phyloP scores from a whole-genome alignment of 2,329 filamentous ascomycete genomes.

The Fusarium hostae region DNA sequence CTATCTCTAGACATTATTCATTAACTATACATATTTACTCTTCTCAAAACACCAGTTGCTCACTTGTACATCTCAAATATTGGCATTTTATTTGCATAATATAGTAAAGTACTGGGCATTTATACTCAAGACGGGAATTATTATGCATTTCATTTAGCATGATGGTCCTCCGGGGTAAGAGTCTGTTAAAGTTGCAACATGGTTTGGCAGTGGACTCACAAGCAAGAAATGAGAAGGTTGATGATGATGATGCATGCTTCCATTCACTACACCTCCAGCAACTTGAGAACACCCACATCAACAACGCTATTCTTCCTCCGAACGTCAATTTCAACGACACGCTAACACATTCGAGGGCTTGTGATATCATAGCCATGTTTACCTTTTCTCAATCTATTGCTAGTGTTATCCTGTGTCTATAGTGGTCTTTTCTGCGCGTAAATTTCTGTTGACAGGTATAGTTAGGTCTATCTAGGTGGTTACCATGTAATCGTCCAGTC shows the following conservation, averaged over 20 bases:
- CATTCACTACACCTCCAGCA: too few species aligned
- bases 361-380: neutral
- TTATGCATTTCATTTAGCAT: neutral
- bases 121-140: neutral
- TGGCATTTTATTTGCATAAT: neutral
- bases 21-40: neutral
- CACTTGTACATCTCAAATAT: neutral
- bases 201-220: too few species aligned
- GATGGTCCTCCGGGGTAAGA: too few species aligned
- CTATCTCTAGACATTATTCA: neutral
- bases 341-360: neutral
- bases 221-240: too few species aligned
- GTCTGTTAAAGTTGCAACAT: neutral
- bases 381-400: neutral
- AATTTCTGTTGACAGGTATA: too few species aligned
- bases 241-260: too few species aligned
- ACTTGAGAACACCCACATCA: neutral
- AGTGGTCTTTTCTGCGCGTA: neutral
- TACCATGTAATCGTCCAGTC: neutral
- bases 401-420: neutral
- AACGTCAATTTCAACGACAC: too few species aligned
- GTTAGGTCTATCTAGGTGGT: too few species aligned
- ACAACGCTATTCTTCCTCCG: too few species aligned
- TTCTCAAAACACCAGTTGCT: neutral
- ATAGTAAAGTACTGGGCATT: neutral